phyloP scores from a whole-genome alignment of 495 filamentous ascomycete species.

The Trichoderma orchidacearum region DNA sequence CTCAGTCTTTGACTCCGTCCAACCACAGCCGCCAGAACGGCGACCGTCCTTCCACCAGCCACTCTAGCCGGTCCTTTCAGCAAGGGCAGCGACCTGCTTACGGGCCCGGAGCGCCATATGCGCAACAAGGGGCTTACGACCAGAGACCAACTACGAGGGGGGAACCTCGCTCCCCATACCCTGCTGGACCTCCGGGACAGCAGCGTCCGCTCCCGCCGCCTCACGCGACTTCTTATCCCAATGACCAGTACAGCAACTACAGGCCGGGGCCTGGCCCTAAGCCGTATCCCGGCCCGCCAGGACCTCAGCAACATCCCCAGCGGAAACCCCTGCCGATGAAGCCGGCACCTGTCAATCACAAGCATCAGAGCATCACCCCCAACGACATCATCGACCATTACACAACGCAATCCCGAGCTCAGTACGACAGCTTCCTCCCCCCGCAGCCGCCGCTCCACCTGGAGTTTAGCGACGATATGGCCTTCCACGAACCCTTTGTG shows the following conservation, averaged over 20 bases:
- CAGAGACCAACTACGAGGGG: neutral
- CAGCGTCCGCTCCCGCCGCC: neutral
- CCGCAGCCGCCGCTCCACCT: neutral
- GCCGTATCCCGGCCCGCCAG: neutral
- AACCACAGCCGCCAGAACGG: neutral
- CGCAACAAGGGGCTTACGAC: neutral
- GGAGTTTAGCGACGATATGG: neutral
- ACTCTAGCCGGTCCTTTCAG: neutral
- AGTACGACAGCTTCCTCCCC: constrained; percentile 16
- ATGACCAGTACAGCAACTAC: neutral
- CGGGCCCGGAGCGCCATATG: neutral
- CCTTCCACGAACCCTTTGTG: constrained; percentile 28
- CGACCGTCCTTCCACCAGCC: neutral
- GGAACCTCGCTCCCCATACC: neutral
- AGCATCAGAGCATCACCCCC: neutral
- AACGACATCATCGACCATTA: neutral
- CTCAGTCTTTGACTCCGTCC: neutral
- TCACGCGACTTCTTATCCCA: neutral
- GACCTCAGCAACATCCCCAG: neutral
- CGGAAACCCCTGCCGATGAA: neutral
- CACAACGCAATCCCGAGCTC: neutral
- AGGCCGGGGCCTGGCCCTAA: neutral
- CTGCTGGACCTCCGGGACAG: too few species aligned
- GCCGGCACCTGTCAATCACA: neutral
- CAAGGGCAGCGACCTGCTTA: neutral